A percentile compares a stretch with the other conserved stretches of the same genome.
Evolutionary conservation across 495 filamentous ascomycete species (phyloP).

Genomic region (Aspergillus taichungensis): DNA sequence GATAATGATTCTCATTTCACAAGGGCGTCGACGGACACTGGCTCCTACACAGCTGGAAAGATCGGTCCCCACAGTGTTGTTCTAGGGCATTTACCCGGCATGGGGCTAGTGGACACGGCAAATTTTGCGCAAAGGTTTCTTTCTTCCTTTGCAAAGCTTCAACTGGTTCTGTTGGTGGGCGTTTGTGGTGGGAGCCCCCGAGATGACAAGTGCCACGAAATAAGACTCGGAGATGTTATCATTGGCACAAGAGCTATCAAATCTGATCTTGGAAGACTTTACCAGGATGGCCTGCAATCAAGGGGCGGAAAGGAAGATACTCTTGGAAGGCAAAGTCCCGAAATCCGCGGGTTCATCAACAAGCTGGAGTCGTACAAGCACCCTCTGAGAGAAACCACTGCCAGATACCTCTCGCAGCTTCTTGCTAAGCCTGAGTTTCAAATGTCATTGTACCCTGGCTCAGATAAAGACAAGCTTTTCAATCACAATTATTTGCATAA

Average conservation of each 20-base stretch:
- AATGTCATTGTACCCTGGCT: conserved; percentile 9
- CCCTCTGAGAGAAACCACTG: background rate
- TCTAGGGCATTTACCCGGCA: conserved; percentile 11
- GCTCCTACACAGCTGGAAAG: conserved; percentile 18
- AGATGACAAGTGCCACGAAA: conserved; percentile 7
- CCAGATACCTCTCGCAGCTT: background rate
- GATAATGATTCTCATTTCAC: conserved; percentile 7
- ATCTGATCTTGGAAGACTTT: conserved; percentile 24
- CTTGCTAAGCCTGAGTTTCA: background rate
- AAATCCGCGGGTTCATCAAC: conserved; percentile 11
- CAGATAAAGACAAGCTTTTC: conserved; percentile 12
- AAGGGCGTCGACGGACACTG: conserved; percentile 12
- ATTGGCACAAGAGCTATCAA: conserved; percentile 28
- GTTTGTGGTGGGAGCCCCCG: conserved; percentile 24
- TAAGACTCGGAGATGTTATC: conserved; percentile 35
- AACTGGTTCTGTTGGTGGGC: conserved; percentile 18
- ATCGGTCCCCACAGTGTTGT: conserved; percentile 18
- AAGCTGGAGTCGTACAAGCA: background rate
- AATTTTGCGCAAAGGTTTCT: conserved; percentile 9
- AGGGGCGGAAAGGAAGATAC: background rate
- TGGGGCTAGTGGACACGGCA: conserved; percentile 14
- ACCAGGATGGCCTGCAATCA: conserved; percentile 16
- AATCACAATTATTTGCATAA: conserved; percentile 10
- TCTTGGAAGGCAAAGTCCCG: background rate
- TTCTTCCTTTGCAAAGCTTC: conserved; percentile 12